Conservation (phyloP, 2,329 filamentous ascomycete species). For the Rutstroemia sp. region DNA sequence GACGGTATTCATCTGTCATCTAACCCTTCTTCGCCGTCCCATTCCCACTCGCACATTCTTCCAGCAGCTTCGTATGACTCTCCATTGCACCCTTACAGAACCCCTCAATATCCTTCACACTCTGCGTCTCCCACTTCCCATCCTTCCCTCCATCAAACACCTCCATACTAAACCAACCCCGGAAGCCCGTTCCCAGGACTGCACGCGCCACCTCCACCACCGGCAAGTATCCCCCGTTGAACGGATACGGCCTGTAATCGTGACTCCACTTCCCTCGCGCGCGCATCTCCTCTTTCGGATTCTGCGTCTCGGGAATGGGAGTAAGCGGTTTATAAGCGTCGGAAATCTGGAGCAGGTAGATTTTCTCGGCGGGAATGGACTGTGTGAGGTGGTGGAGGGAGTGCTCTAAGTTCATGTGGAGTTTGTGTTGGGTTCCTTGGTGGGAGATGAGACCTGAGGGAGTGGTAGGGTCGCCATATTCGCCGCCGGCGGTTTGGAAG, state of each 20-base stretch:
- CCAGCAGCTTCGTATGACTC: slow-evolving; percentile 29
- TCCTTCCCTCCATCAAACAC: slow-evolving; percentile 57
- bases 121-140: slow-evolving; percentile 39
- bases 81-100: slow-evolving; percentile 46
- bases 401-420: slow-evolving; percentile 42
- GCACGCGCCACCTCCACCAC: slow-evolving; percentile 54
- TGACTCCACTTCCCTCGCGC: slow-evolving; percentile 65
- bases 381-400: slow-evolving; percentile 49
- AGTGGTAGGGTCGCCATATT: slow-evolving; percentile 67
- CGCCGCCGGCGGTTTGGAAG: slow-evolving; percentile 65
- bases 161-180: slow-evolving; percentile 59
- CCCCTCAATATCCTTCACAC: slow-evolving; percentile 32
- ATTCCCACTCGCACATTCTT: background rate
- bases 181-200: slow-evolving; percentile 60
- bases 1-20: background rate
- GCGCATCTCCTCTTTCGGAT: slow-evolving; percentile 41
- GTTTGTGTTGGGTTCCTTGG: slow-evolving; percentile 31
- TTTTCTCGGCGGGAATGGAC: slow-evolving; percentile 59
- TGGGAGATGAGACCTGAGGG: slow-evolving; percentile 49
- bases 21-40: background rate
- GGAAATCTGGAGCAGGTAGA: slow-evolving; percentile 67
- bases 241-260: slow-evolving; percentile 61
- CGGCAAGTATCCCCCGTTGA: slow-evolving; percentile 63
- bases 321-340: slow-evolving; percentile 60
- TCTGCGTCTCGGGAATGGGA: slow-evolving; percentile 40